A percentile compares a stretch with the other conserved stretches of the same genome.
Evolutionary conservation across 169 alveolate genomes (phyloP).

Genomic region (Cryptosporidium tyzzeri): DNA sequence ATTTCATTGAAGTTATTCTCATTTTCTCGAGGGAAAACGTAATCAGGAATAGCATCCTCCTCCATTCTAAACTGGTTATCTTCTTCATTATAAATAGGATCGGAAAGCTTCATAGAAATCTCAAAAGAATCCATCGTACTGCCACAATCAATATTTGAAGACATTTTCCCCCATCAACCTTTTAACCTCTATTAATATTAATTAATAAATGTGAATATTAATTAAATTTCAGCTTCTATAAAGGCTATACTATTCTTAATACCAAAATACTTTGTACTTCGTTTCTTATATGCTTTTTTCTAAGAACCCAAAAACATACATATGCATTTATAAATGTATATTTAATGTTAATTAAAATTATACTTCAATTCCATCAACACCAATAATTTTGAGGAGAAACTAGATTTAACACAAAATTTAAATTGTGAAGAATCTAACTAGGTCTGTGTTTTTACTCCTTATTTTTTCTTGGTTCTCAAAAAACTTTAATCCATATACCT

Average conservation of each 20-base stretch:
- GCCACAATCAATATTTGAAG: slow-evolving; percentile 29
- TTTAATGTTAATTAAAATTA: not conserved
- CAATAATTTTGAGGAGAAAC: not conserved
- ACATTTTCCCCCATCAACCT: slow-evolving; percentile 24
- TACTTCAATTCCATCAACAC: not conserved
- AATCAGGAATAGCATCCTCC: slow-evolving; percentile 45
- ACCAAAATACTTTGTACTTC: not conserved
- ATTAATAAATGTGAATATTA: not conserved
- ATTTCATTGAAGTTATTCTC: slow-evolving; percentile 27
- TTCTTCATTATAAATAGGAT: slow-evolving; percentile 42
- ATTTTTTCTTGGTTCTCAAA: not conserved
- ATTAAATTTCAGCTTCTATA: not conserved
- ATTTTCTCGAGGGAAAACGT: slow-evolving; percentile 29
- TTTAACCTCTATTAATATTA: not conserved
- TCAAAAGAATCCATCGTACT: slow-evolving; percentile 40
- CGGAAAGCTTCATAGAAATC: slow-evolving; percentile 44
- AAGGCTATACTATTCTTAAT: not conserved
- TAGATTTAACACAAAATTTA: not conserved
- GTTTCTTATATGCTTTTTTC: not conserved
- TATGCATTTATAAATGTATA: not conserved
- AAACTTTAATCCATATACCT: not conserved
- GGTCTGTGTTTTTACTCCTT: not conserved
- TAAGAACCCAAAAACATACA: not conserved
- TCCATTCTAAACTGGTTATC: slow-evolving; percentile 12
- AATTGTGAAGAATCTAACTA: slow-evolving; percentile 4